phyloP scores from a whole-genome alignment of 176 grass and related monocot genomes.

The Oropetium thomaeum region DNA sequence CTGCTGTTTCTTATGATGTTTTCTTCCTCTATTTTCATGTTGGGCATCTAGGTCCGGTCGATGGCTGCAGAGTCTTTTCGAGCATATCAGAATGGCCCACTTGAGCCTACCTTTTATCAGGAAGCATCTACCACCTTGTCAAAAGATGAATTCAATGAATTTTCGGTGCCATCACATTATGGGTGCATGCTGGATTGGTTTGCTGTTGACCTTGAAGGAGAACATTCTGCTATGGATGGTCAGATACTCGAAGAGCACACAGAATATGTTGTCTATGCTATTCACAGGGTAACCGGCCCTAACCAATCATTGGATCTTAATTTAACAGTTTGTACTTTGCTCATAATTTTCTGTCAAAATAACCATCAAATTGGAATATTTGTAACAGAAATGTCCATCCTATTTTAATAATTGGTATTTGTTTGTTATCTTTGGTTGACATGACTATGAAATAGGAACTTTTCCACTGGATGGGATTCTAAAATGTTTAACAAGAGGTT shows the following conservation, averaged over 20 bases:
- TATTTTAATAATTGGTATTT: no score
- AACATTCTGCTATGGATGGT: conserved; percentile 98
- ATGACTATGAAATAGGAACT: conserved; percentile 14
- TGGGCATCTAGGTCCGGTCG: conserved; percentile 73
- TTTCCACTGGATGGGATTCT: conserved; percentile 7
- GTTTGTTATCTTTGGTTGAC: no score
- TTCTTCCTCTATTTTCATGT: neutral
- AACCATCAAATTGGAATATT: neutral
- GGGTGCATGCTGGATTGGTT: conserved; percentile 77
- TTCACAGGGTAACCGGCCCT: conserved; percentile 69
- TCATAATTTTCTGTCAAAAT: conserved; percentile 4
- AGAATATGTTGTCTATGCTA: conserved; percentile 91
- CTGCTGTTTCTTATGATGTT: conserved; percentile 3
- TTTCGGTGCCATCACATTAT: conserved; percentile 62
- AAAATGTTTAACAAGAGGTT: conserved; percentile 8
- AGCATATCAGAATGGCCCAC: conserved; percentile 89
- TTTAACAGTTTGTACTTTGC: neutral
- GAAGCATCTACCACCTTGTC: conserved; percentile 54
- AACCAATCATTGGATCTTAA: conserved; percentile 21
- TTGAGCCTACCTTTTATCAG: conserved; percentile 70
- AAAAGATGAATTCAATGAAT: conserved; percentile 44
- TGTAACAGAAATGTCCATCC: no score
- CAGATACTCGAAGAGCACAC: conserved; percentile 92
- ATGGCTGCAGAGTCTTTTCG: conserved; percentile 86
- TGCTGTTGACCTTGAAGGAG: conserved; percentile 93